Conservation (phyloP, 345 rosid species). For the Camelina sativa region DNA sequence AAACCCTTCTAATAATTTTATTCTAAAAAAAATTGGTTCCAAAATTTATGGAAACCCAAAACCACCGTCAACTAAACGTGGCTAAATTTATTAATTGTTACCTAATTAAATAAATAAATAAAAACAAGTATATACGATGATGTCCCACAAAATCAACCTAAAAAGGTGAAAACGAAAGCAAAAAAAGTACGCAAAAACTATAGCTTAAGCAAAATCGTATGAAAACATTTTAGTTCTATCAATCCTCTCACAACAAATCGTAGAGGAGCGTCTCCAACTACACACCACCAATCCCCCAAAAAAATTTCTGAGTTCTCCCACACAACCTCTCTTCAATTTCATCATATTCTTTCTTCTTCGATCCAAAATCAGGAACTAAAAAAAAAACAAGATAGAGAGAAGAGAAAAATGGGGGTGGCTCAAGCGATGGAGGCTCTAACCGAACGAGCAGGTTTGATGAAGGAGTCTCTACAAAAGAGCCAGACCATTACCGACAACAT, state of each 20-base stretch:
- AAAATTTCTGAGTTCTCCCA: slow-evolving; percentile 1
- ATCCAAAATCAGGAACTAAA: slow-evolving; percentile 7
- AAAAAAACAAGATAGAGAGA: neutral
- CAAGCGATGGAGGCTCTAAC: slow-evolving; percentile 67
- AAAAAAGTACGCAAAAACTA: neutral
- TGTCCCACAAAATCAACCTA: slow-evolving; percentile 40
- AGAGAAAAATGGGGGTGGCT: slow-evolving; percentile 60
- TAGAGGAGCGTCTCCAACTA: slow-evolving; percentile 14
- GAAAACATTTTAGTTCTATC: slow-evolving; percentile 2
- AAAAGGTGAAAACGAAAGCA: slow-evolving; percentile 10
- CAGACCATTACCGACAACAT: slow-evolving; percentile 88
- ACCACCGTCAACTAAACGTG: too few species aligned
- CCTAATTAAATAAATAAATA: too few species aligned
- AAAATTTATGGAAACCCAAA: too few species aligned
- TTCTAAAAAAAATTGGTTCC: too few species aligned
- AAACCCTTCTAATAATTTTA: too few species aligned
- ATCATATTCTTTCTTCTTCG: slow-evolving; percentile 23
- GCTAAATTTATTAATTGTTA: too few species aligned
- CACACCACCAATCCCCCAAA: neutral
- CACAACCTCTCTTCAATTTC: neutral
- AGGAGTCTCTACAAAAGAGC: slow-evolving; percentile 79
- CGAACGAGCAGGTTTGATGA: slow-evolving; percentile 62
- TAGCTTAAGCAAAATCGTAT: slow-evolving; percentile 32
- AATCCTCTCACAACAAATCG: neutral
- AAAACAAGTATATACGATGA: too few species aligned